Percentiles rank a stretch among this genome's conserved stretches.
Evolutionary conservation across 1,139 yeast species (phyloP).

Genomic region (Blastobotrys petasosporus): DNA sequence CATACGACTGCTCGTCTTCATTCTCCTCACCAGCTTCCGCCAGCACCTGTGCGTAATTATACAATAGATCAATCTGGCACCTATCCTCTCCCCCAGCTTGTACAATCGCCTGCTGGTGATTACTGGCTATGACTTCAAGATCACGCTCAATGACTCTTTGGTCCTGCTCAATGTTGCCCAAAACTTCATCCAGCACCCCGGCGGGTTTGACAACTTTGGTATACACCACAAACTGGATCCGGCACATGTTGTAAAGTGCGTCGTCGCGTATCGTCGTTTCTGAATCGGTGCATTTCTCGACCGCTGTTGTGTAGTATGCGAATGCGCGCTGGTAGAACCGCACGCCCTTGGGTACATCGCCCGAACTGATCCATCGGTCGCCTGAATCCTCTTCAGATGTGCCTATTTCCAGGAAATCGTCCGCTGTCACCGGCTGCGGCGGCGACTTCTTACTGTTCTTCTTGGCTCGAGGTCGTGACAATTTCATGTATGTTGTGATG

Average conservation of each 20-base stretch:
- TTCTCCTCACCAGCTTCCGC: constrained; percentile 27
- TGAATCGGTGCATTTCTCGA: constrained; percentile 12
- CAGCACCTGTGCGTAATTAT: constrained; percentile 28
- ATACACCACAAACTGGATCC: constrained; percentile 28
- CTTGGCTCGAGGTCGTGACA: constrained; percentile 6
- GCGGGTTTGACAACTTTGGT: constrained; percentile 23
- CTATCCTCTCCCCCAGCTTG: constrained; percentile 11
- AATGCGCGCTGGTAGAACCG: constrained; percentile 28
- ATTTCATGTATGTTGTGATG: background rate
- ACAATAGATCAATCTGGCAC: constrained; percentile 23
- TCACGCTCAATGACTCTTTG: constrained; percentile 14
- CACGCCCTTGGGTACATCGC: constrained; percentile 29
- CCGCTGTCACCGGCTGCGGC: constrained; percentile 19
- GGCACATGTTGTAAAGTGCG: constrained; percentile 26
- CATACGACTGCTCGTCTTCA: constrained; percentile 16
- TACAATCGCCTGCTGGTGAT: constrained; percentile 18
- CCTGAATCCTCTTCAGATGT: constrained; percentile 29
- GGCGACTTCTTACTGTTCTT: constrained; percentile 12
- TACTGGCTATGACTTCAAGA: constrained; percentile 15
- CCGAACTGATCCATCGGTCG: constrained; percentile 30
- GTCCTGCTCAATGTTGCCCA: constrained; percentile 12
- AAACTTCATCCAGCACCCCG: constrained; percentile 15
- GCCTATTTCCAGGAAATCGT: constrained; percentile 26
- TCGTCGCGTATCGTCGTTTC: constrained; percentile 18
- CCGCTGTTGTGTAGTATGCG: constrained; percentile 18